Conservation (phyloP, 106 monocot species). For the Allium sativum region DNA sequence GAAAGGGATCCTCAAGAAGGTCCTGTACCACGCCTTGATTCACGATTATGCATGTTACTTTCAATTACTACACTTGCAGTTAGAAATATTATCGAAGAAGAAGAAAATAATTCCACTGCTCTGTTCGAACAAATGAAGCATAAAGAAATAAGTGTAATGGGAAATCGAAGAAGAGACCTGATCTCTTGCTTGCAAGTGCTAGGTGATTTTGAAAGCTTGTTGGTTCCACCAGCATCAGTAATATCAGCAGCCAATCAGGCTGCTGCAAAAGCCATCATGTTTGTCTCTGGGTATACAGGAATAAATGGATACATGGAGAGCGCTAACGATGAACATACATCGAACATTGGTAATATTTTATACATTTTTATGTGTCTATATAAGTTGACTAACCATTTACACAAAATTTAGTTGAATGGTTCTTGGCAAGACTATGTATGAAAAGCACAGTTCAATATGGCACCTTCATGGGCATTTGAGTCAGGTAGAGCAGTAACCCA, state of each 20-base stretch:
- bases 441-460: too few relatives aligned
- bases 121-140: slow-evolving; percentile 16
- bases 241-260: slow-evolving; percentile 80
- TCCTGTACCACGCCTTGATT: slow-evolving; percentile 83
- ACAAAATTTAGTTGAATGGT: slow-evolving; percentile 3
- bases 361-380: too few relatives aligned
- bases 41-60: slow-evolving; percentile 74
- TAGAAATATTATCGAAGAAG: slow-evolving; percentile 69
- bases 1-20: slow-evolving; percentile 96
- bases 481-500: too few relatives aligned
- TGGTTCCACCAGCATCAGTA: slow-evolving; percentile 63
- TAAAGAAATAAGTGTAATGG: slow-evolving; percentile 31
- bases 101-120: slow-evolving; percentile 26
- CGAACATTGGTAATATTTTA: too few relatives aligned
- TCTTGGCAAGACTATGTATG: slow-evolving; percentile 29
- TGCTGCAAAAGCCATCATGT: slow-evolving; percentile 81
- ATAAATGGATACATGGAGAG: slow-evolving; percentile 49
- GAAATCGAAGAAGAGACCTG: slow-evolving; percentile 49
- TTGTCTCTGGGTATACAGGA: slow-evolving; percentile 62
- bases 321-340: slow-evolving; percentile 4
- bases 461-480: too few relatives aligned
- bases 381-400: too few relatives aligned
- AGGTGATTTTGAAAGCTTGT: slow-evolving; percentile 73
- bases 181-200: slow-evolving; percentile 61
- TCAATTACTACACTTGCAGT: slow-evolving; percentile 74